Evolutionary conservation across 164 flowering plant species (phyloP).

Genomic region (Liriodendron chinense): DNA sequence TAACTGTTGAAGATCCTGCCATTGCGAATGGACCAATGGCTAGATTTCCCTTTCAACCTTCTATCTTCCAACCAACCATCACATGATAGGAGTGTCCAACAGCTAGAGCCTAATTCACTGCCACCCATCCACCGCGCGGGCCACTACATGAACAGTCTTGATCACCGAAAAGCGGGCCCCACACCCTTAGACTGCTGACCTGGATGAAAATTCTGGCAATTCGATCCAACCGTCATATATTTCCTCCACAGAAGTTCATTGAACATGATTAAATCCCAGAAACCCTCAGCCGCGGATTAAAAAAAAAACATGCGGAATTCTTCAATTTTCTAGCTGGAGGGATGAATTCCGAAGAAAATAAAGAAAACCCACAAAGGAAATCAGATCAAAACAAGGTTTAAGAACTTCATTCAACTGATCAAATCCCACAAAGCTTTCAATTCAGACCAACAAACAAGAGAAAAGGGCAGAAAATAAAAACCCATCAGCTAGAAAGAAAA

Average conservation of each 20-base stretch:
- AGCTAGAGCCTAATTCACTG: neutral
- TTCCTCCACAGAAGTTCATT: neutral
- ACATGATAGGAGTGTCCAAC: neutral
- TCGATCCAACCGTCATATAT: neutral
- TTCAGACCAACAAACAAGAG: neutral
- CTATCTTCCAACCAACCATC: neutral
- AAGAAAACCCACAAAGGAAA: slow-evolving; percentile 17
- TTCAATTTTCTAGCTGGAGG: neutral
- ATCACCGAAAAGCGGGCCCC: neutral
- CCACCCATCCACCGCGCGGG: neutral
- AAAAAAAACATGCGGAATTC: too few relatives aligned
- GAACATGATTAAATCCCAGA: neutral
- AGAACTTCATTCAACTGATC: slow-evolving; percentile 6
- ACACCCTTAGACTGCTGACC: neutral
- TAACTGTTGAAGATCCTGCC: neutral
- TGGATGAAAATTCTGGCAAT: neutral
- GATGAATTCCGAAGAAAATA: slow-evolving; percentile 1
- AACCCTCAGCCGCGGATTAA: neutral
- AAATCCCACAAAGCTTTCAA: neutral
- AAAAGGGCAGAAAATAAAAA: too few relatives aligned
- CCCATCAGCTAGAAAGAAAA: neutral
- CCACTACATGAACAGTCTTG: neutral
- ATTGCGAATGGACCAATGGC: neutral
- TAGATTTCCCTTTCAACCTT: neutral
- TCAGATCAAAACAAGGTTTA: slow-evolving; percentile 17